These are phyloP conservation scores for Oryza australiensis DNA, from an alignment of 176 grass and related monocot genomes.

Conservation along the genomic window DNA sequence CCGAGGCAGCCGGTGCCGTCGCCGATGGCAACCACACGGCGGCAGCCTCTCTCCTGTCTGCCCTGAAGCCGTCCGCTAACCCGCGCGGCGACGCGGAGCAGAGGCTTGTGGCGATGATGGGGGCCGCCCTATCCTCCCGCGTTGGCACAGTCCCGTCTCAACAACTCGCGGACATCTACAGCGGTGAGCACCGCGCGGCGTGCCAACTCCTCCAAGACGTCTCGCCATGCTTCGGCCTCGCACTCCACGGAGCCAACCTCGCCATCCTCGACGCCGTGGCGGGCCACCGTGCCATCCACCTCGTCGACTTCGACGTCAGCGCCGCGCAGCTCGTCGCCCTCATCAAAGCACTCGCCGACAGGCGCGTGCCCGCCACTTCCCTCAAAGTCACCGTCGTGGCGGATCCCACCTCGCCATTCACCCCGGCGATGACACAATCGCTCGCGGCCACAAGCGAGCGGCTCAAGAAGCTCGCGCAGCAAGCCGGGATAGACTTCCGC, in stretches of 20 bases:
- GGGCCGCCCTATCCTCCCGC: constrained; percentile 46
- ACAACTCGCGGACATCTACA: constrained; percentile 35
- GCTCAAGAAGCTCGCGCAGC: constrained; percentile 59
- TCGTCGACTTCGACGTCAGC: constrained; percentile 74
- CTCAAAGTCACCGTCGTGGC: constrained; percentile 68
- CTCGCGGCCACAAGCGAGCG: constrained; percentile 36
- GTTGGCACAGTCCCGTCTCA: constrained; percentile 15
- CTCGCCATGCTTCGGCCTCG: constrained; percentile 71
- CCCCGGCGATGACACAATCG: not conserved
- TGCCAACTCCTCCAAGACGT: constrained; percentile 56
- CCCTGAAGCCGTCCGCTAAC: constrained; percentile 35
- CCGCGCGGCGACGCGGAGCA: constrained; percentile 59
- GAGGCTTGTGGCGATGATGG: constrained; percentile 76
- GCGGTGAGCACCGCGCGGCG: constrained; percentile 42
- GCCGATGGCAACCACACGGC: constrained; percentile 49
- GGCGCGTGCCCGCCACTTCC: constrained; percentile 31
- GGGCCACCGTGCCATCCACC: constrained; percentile 49
- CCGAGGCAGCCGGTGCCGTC: constrained; percentile 50
- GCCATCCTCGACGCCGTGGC: constrained; percentile 61
- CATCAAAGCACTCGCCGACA: constrained; percentile 58
- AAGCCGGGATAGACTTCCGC: constrained; percentile 39
- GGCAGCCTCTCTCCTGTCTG: constrained; percentile 43
- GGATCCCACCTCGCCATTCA: constrained; percentile 72
- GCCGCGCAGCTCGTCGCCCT: constrained; percentile 54
- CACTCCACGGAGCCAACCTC: constrained; percentile 59